Base-by-base conservation (phyloP, 495 filamentous ascomycete species). In the Chaetomidium leptoderma region DNA sequence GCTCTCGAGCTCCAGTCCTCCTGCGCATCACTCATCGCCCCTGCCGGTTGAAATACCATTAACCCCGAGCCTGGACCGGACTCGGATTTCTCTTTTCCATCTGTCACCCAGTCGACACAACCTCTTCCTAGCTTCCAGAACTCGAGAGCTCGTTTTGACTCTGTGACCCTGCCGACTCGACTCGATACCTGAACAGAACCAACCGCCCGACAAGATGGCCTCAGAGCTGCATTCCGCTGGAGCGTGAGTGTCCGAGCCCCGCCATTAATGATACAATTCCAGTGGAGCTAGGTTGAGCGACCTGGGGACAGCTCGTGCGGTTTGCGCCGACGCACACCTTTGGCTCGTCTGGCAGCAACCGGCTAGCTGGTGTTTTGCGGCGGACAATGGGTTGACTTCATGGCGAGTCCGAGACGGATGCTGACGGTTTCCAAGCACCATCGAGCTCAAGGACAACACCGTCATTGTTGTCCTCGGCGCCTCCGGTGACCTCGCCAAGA, bases 361-460 rank as follows among this genome's bases (percentile, higher is more conserved):
- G 26, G 35, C 39, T 27, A 19, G 13, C 4, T 6, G 6, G 19
- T 29, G 33, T 10, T 6, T 23, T 13, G 43, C 35, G 9, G 24
- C 14, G 17, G 19, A 30, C 23, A 5, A 30, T 53, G 49, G 33
- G 27, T 47, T 47, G 2, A 21, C 24, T 26, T 35, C n/a, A n/a
- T n/a, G n/a, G n/a, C n/a, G 43, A 14, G 24, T 29, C 2, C 26
- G 19, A 30, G 13, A 43, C 40, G 42, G 46, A 14, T 36, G 54
- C 47, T 57, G 33, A 57, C 42, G 14, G 23, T 26, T 21, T 54
- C 21, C 24, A 55, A 79, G 76, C 58, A 55, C 67, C 48, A 79
- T 95, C 65, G 93, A 97, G 83, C 87, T 99, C 62, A 99, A 96
- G 80, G 90, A 97, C 69, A 92, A 97, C 82, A 99, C 95, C 60